A percentile compares a stretch with the other conserved stretches of the same genome.
phyloP scores from a whole-genome alignment of 306 rosid genomes.

The Sindora glabra region DNA sequence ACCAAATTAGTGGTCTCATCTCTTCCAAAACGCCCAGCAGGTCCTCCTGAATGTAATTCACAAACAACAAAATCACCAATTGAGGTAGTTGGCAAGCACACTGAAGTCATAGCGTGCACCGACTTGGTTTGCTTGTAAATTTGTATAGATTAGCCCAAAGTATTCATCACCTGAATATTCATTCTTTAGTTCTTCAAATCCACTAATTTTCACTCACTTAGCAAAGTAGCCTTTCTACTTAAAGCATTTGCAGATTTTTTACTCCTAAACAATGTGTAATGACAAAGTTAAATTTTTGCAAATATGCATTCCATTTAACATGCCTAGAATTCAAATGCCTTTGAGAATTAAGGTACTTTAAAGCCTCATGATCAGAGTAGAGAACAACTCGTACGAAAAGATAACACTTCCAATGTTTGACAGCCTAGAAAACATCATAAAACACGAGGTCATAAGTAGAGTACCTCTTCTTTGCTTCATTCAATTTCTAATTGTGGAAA shows the following conservation, averaged over 20 bases:
- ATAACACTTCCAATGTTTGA: neutral
- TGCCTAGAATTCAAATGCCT: neutral
- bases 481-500: neutral
- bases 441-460: neutral
- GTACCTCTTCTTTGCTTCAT: neutral
- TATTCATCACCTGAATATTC: neutral
- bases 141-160: neutral
- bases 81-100: neutral
- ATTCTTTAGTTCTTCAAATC: neutral
- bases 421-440: neutral
- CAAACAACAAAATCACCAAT: neutral
- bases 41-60: neutral
- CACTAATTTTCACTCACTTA: neutral
- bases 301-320: neutral
- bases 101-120: neutral
- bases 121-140: neutral
- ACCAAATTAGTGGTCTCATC: neutral
- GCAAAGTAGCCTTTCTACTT: neutral
- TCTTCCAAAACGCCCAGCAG: neutral
- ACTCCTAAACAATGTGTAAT: neutral
- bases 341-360: neutral
- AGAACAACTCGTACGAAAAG: neutral
- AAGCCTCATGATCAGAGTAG: neutral
- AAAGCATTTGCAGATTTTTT: neutral
- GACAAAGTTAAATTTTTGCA: neutral